Base-by-base conservation (phyloP, 2,329 filamentous ascomycete genomes). In the Emmonsiellopsis sp. region DNA sequence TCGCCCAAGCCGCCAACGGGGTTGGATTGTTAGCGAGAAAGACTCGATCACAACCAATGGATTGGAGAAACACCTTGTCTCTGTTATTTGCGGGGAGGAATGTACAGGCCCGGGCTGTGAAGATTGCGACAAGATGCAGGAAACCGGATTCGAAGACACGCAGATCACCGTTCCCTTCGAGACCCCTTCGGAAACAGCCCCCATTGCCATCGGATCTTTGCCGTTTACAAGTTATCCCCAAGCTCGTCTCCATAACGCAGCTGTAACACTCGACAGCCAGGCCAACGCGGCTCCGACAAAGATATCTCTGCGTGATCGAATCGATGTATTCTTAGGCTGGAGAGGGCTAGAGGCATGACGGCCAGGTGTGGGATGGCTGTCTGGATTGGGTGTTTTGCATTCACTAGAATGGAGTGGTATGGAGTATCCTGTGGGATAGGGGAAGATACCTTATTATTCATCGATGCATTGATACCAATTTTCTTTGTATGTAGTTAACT, bases 291-390 rank as follows among this genome's bases (percentile, higher is more conserved):
- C 20, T 2, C 37, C 30, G 16, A 43, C 11, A 15, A 43, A 26
- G 40, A 3, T 10, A 15, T 35, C 50, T 26, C 34, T 52, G 38
- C 40, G 50, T 16, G 50, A 52, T 35, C 34, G 42, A 15, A 38
- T 52, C 38, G 50, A 52, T 52, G n/a, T 10, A 16, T 46, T 44
- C 26, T 30, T 52, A 7, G 50, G 50, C 15, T 52, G 50, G 50
- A 40, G n/a, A 31, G 34, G 41, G 16, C 50, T 32, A 35, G 6
- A 37, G 42, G 50, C 31, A 31, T 52, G 50, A 46, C 4, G 42
- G 8, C 15, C 13, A 9, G 45, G 31, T 8, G 20, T 11, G 20
- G n/a, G 8, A 16, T 9, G 3, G 30, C 9, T 16, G 30, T 10
- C 42, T 44, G 20, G 20, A 31, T 6, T 37, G 34, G 32, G 9